phyloP scores from a whole-genome alignment of 192 early-diverging fungal genomes.

The Podila verticillata region DNA sequence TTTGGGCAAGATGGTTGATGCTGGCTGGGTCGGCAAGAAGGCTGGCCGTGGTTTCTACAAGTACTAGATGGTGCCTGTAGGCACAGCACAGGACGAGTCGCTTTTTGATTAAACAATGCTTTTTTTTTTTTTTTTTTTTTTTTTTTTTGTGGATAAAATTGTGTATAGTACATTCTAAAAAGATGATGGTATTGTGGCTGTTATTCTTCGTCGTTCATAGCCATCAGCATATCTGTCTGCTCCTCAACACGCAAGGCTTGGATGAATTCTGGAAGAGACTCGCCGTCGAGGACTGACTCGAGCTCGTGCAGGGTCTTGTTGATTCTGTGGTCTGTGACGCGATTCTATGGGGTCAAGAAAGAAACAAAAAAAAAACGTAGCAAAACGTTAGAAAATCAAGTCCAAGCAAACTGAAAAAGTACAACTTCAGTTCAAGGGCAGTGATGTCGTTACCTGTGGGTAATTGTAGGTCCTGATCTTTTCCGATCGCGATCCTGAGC shows the following conservation, averaged over 20 bases:
- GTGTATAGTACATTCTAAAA: not conserved
- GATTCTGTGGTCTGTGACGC: slow-evolving; percentile 86
- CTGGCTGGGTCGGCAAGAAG: slow-evolving; percentile 97
- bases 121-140: not conserved
- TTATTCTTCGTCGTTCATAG: slow-evolving; percentile 39
- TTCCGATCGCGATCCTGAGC: slow-evolving; percentile 79
- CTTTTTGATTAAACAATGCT: not conserved
- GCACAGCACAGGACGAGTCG: not conserved
- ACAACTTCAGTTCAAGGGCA: too few relatives aligned
- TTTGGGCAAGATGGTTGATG: slow-evolving; percentile 94
- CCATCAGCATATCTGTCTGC: slow-evolving; percentile 46
- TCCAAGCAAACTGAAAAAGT: not conserved
- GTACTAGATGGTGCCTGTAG: slow-evolving; percentile 69
- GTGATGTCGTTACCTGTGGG: slow-evolving; percentile 62
- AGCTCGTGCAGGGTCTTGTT: slow-evolving; percentile 77
- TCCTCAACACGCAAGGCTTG: slow-evolving; percentile 39
- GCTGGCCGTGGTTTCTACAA: slow-evolving; percentile 89
- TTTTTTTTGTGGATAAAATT: not conserved
- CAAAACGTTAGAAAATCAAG: not conserved
- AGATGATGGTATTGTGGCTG: not conserved
- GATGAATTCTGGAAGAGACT: slow-evolving; percentile 52
- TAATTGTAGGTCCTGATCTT: slow-evolving; percentile 89
- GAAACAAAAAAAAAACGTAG: not conserved
- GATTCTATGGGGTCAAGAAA: slow-evolving; percentile 50
- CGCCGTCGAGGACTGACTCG: slow-evolving; percentile 71